Base-by-base conservation (phyloP, 2,329 filamentous ascomycete species). In the Graphilbum ipis-grandicollis region DNA sequence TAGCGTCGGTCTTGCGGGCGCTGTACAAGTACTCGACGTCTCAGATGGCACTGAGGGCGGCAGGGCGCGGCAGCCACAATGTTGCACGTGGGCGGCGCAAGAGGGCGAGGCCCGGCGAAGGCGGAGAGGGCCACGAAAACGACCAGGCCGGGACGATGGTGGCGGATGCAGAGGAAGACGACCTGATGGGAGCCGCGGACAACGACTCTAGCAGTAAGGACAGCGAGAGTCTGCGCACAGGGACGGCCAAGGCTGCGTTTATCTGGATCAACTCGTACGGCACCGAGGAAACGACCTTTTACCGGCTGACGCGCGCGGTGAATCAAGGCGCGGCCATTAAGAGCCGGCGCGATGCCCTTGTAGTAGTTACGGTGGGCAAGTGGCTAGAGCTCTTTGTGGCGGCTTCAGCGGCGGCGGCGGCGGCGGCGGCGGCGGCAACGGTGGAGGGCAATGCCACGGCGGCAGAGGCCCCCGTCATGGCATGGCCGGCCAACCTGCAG, bases 231-330 rank as follows among this genome's bases (percentile, higher is more conserved):
- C n/a, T n/a, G 17, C 9, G 33, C 23, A 23, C 25, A 29, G n/a
- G 12, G 19, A 14, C 14, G 19, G 15, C 29, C 29, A 15, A 10
- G 15, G 29, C 29, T 5, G 7, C 39, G 46, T 46, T 37, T 43
- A 53, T 63, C 41, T 78, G 72, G 71, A 58, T 53, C 36, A 68
- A 56, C 51, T 75, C 71, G 1, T 74, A 70, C 43, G 59, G 59
- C 41, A 55, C 79, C 0, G 90, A 98, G 53, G 93, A 94, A 58
- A 77, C 90, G 35, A 82, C 96, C 56, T 79, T 94, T 50, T 92
- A 93, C 55, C 76, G 86, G 4, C 84, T 98, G 35, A 83, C 84
- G 3, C 93, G 92, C 56, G 80, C 78, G 0, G 85, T 96, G 35
- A 79, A 65, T 2, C 59, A 68, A 34, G 68, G 64, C 0, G 54